A percentile compares a stretch with the other conserved stretches of the same genome.
Evolutionary conservation across 495 filamentous ascomycete species (phyloP).

Genomic region (Trichoderma virens): DNA sequence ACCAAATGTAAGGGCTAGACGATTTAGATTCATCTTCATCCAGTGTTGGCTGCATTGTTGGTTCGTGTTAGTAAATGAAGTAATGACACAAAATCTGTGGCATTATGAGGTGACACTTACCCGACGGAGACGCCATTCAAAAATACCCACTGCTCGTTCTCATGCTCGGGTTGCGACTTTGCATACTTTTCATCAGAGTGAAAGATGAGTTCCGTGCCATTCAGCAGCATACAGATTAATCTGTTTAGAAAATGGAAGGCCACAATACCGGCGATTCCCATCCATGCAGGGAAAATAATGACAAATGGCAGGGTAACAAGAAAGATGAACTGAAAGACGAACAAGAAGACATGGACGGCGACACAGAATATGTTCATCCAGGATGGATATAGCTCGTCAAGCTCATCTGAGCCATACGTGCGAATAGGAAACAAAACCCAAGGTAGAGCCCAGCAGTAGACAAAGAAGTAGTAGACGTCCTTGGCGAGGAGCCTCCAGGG

Average conservation of each 20-base stretch:
- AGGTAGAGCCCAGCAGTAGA: slow-evolving; percentile 41
- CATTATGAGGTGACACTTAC: slow-evolving; percentile 25
- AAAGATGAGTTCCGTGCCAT: slow-evolving; percentile 35
- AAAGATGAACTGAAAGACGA: slow-evolving; percentile 42
- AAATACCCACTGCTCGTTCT: slow-evolving; percentile 65
- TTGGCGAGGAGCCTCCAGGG: slow-evolving; percentile 46
- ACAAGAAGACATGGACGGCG: slow-evolving; percentile 42
- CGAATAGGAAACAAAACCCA: slow-evolving; percentile 45
- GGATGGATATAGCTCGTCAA: slow-evolving; percentile 53
- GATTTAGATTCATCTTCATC: slow-evolving; percentile 62
- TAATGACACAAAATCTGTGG: background rate
- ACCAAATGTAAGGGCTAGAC: slow-evolving; percentile 65
- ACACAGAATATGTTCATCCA: slow-evolving; percentile 41
- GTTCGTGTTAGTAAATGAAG: background rate
- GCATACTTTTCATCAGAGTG: slow-evolving; percentile 37
- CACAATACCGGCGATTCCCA: slow-evolving; percentile 26
- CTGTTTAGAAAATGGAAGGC: slow-evolving; percentile 40
- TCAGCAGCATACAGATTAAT: slow-evolving; percentile 42
- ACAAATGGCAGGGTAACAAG: slow-evolving; percentile 41
- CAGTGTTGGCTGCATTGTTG: slow-evolving; percentile 39
- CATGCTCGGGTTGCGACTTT: slow-evolving; percentile 30
- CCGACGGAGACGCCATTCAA: slow-evolving; percentile 62
- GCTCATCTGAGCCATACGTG: slow-evolving; percentile 38
- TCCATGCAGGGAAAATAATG: slow-evolving; percentile 45
- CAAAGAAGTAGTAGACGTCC: slow-evolving; percentile 48